Percentiles rank a stretch among this genome's conserved stretches.
These are phyloP conservation scores for Clonostachys rosea DNA, from an alignment of 2,329 filamentous ascomycete genomes.

Conservation along the genomic window DNA sequence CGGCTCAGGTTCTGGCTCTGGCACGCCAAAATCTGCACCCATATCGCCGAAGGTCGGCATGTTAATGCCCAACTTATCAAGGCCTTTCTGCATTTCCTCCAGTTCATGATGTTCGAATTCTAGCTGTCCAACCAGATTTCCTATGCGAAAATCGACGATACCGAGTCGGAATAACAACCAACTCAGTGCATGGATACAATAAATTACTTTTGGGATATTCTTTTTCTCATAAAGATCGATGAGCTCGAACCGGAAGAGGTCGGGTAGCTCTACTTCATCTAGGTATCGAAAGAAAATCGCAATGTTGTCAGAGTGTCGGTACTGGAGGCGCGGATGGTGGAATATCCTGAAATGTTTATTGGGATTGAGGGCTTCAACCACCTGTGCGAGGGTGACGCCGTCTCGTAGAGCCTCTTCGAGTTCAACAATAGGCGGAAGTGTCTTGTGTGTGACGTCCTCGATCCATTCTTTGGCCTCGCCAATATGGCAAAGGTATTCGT, in stretches of 20 bases:
- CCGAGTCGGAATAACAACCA: conserved; percentile 97
- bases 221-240: conserved; percentile 99
- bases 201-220: conserved; percentile 98
- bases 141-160: conserved; percentile 92
- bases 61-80: conserved; percentile 89
- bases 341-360: conserved; percentile 74
- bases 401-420: conserved; percentile 89
- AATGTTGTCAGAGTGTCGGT: conserved; percentile 96
- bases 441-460: conserved; percentile 78
- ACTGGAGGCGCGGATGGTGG: conserved; percentile 78
- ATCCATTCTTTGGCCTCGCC: conserved; percentile 99
- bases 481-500: conserved; percentile 98
- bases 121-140: conserved; percentile 91
- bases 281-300: conserved; percentile 93
- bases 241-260: conserved; percentile 93
- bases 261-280: conserved; percentile 85
- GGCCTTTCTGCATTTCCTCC: conserved; percentile 92
- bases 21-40: conserved; percentile 87
- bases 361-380: conserved; percentile 85
- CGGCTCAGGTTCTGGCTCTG: conserved; percentile 66
- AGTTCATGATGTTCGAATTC: conserved; percentile 98
- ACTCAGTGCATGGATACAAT: conserved; percentile 95
- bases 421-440: conserved; percentile 88
- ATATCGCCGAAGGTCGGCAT: conserved; percentile 99
- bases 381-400: conserved; percentile 89